Evolutionary conservation across 1,284 basidiomycete species (phyloP), one percentile per base, ranked within the genome.

Genomic region (Xanthoconium separans): DNA sequence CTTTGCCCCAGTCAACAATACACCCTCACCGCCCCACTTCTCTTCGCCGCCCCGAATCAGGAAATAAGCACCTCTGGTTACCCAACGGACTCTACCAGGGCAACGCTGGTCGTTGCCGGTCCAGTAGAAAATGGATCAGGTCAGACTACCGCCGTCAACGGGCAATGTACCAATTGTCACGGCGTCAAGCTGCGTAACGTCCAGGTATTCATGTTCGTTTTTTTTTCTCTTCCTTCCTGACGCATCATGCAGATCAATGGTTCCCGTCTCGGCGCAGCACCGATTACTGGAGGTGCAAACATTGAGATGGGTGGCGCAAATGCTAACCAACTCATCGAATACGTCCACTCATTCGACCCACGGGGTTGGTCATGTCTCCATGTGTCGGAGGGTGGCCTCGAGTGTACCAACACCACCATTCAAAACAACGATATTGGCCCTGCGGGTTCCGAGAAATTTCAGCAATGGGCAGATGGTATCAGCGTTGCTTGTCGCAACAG

Each of bases 381-480:
- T 60, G 64, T 90, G 40, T 72, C 77, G 0, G 84, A 92, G 66
- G 89, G 89, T 6, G 70, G 76, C 27, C 74, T 87, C 36, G 73
- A 69, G n/a, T 93, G 91, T 72, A 78, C 73, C 55, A 84, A 84
- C 56, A 75, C 72, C 15, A 82, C 80, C 7, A 75, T 93, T 40
- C 85, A 88, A 65, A 84, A 91, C 70, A 92, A 93, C 60, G 88
- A 92, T 59, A 84, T 92, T 43, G 91, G 87, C 3, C 88, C 88
- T 6, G 84, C 85, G 57, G 87, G 87, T 5, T 80, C 80, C 2
- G 83, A 87, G 53, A 59, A 59, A 2, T 89, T 81, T 63, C 79
- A 83, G 59, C 70, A 90, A 65, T 93, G 91, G 92, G 88, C 92
- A 3, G 91, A 94, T 63, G 92, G 91, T 3, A 89, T 94, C 64